Base-by-base conservation (phyloP, 345 rosid genomes). In the Aquilaria malaccensis region DNA sequence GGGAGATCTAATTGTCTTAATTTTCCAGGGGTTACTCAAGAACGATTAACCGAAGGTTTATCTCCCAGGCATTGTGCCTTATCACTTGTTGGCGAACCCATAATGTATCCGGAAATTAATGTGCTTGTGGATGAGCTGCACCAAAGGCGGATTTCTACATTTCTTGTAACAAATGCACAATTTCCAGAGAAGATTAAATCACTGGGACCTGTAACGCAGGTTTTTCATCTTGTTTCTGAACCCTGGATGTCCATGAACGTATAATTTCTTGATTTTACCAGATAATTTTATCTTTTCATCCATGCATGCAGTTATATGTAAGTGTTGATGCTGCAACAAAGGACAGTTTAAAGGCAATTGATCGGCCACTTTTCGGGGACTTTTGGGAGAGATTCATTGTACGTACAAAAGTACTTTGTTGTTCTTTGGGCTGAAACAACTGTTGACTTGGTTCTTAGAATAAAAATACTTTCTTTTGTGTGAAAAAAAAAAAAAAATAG, bases 281-380 rank as follows among this genome's bases (percentile, higher is more conserved):
- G 30, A 31, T 12, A 15, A 37, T 54, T 52, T 57, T 13, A 62
- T 51, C 59, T 55, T 59, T 55, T 64, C 50, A 59, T 79, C 74
- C 74, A 56, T 41, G 30, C 62, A 13, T 77, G 74, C 84, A 94
- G 99, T 80, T 94, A 72, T 94, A 94, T 68, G 99, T 90, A 50
- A 94, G 99, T 75, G 96, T 94, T 46, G 99, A 94, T 78, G 96
- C 97, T 52, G 97, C 99, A 63, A 94, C 99, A 51, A 94, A 84
- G 79, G 96, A 90, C 62, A 90, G 88, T 80, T 70, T 94, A 80
- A 94, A 94, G 80, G 95, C 97, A 67, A 88, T 94, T 65, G 97
- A 90, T 67, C 77, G 99, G 60, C 99, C 97, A 50, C 85, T 94
- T 61, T 94, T 94, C 74, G 96, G 95, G 7, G 97, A 90, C 81